Base-by-base conservation (phyloP, 352 stramenopile species). In the Ophiocytium majus region DNA sequence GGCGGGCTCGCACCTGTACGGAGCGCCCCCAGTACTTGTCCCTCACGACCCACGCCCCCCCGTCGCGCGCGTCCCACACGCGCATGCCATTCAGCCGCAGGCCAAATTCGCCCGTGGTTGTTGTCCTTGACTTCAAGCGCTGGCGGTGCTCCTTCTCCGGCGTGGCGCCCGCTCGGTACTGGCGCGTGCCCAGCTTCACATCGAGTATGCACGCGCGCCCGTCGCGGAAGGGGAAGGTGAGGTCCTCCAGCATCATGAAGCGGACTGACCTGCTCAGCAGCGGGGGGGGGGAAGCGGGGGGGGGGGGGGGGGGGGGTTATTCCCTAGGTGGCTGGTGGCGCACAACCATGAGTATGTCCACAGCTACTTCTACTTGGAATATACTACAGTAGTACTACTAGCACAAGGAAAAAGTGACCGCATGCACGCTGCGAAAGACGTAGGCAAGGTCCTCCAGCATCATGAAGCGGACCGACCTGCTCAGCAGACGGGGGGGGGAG, bases 161-260 rank as follows among this genome's bases (percentile, higher is more conserved):
- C 32, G 19, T 57, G 31, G 75, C 75, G 32, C 32, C 32, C 5
- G 36, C 75, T 33, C 75, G 37, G 50, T 81, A 81, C 17, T 81
- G 75, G 31, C 75, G 31, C 36, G 75, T 81, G 19, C 75, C 75
- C 5, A 81, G 28, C 36, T 81, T 81, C 35, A 81, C 36, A 17
- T 81, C 75, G 23, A 81, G 75, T 81, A 81, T 36, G 32, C 75
- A 57, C n/a, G 75, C 19, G n/a, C 36, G 37, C 19, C 75, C 75
- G n/a, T 9, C 9, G 28, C 75, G 19, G 36, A 81, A 81, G 23
- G 75, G 75, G 36, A 81, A 81, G 10, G 75, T 81, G 1, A 81
- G 75, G 75, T 81, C 75, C 50, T 81, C 75, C 36, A 81, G 75
- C 75, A 81, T 57, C 36, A 81, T 37, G 36, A 81, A 81, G n/a